Conservation (phyloP, 805 yeast genomes). For the Nakazawaea sp. region DNA sequence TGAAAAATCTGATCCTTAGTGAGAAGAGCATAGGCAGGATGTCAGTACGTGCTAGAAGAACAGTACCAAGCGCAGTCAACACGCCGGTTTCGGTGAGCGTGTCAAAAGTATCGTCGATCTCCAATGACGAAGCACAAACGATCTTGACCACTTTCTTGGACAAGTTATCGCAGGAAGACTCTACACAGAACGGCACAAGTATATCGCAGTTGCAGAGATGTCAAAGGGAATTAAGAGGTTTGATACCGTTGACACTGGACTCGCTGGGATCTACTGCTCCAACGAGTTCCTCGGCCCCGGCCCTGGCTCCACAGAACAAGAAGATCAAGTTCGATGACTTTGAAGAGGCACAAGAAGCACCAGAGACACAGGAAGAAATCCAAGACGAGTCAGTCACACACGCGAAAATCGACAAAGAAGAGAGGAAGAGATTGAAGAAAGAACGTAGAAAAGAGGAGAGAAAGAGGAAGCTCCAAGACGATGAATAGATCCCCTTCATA, state of each 20-base stretch:
- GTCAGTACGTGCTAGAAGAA: no score
- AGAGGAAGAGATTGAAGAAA: conserved; percentile 20
- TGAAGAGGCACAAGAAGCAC: conserved; percentile 4
- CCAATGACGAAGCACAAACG: conserved; percentile 17
- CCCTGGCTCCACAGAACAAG: conserved; percentile 11
- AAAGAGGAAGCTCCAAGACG: conserved; percentile 13
- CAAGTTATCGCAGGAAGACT: conserved; percentile 15
- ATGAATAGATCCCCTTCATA: not conserved
- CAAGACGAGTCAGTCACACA: conserved; percentile 1
- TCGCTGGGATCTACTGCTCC: conserved; percentile 8
- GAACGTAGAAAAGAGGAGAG: conserved; percentile 18
- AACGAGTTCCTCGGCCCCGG: not conserved
- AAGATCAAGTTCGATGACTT: conserved; percentile 16
- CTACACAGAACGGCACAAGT: conserved; percentile 17
- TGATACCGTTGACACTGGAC: conserved; percentile 27
- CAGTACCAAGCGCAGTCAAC: conserved; percentile 35
- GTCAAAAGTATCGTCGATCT: conserved; percentile 13
- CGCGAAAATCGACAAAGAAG: conserved; percentile 16
- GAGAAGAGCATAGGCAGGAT: no score
- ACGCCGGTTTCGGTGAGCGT: conserved; percentile 38
- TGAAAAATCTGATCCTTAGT: no score
- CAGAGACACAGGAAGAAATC: conserved; percentile 1
- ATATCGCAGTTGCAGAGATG: conserved; percentile 27
- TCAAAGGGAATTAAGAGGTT: conserved; percentile 29
- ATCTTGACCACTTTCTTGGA: conserved; percentile 19